phyloP scores from a whole-genome alignment of 2,329 filamentous ascomycete genomes.

The Davidsoniella eucalypti region DNA sequence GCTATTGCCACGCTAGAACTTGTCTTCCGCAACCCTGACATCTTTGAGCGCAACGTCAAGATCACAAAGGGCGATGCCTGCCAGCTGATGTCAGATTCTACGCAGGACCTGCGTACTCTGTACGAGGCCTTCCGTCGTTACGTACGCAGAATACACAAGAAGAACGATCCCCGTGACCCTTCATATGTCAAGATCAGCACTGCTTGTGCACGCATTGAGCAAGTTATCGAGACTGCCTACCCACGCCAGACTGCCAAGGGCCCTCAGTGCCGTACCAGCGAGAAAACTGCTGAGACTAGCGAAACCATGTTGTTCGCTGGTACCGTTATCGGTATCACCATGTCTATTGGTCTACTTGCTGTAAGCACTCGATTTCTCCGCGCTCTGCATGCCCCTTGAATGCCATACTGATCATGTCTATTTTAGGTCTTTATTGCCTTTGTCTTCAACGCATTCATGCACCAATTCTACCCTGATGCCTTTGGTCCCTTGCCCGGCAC shows the following conservation, averaged over 20 bases:
- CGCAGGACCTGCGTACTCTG: constrained; percentile 69
- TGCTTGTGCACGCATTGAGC: constrained; percentile 74
- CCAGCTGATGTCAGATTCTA: constrained; percentile 78
- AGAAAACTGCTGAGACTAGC: constrained; percentile 32
- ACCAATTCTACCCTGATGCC: constrained; percentile 8
- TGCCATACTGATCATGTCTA: background rate
- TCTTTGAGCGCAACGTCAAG: constrained; percentile 83
- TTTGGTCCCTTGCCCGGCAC: background rate
- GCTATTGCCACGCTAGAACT: constrained; percentile 87
- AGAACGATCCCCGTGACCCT: constrained; percentile 86
- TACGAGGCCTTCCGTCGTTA: constrained; percentile 72
- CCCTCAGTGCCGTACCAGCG: constrained; percentile 26
- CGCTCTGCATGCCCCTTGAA: background rate
- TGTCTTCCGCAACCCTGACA: constrained; percentile 76
- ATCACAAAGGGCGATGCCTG: constrained; percentile 93
- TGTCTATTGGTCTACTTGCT: constrained; percentile 61
- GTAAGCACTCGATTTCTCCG: constrained; percentile 33
- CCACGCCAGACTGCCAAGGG: constrained; percentile 59
- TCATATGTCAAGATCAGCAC: constrained; percentile 86
- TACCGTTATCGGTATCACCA: constrained; percentile 51
- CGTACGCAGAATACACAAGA: constrained; percentile 67
- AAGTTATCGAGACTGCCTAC: constrained; percentile 90
- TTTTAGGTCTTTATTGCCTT: constrained; percentile 11
- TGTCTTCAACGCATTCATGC: constrained; percentile 10
- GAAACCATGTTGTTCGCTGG: constrained; percentile 50